Conservation (phyloP, 78 protist species). For the Blattamonas nauphoetae region DNA sequence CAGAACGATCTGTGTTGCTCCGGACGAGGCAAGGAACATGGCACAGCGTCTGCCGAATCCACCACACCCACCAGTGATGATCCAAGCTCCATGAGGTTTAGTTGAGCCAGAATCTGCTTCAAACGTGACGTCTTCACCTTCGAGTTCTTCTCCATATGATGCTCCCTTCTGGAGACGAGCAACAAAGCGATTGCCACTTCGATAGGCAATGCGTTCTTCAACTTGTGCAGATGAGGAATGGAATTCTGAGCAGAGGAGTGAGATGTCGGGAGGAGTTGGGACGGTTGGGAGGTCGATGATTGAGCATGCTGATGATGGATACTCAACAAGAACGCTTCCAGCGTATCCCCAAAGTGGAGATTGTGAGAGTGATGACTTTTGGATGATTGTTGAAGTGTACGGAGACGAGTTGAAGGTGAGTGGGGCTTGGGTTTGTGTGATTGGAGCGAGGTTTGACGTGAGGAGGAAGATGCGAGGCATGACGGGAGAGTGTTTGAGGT, state of each 20-base stretch:
- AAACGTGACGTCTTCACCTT: background rate
- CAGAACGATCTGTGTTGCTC: background rate
- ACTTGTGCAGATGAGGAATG: background rate
- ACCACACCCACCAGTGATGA: conserved; percentile 3
- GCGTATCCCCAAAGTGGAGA: conserved; percentile 8
- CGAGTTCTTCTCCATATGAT: background rate
- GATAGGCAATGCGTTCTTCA: background rate
- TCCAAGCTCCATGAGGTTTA: background rate
- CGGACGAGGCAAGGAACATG: background rate
- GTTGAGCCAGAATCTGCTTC: background rate
- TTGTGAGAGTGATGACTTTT: background rate
- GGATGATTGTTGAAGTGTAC: too few relatives aligned
- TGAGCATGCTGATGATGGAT: background rate
- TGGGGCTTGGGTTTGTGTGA: too few relatives aligned
- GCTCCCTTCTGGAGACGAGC: background rate
- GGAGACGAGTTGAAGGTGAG: too few relatives aligned
- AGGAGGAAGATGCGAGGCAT: background rate
- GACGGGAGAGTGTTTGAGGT: background rate
- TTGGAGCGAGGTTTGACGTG: background rate
- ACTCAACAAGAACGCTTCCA: background rate
- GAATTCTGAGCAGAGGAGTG: background rate
- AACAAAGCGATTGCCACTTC: background rate
- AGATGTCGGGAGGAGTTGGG: background rate
- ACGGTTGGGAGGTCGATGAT: background rate
- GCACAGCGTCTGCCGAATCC: background rate